Base-by-base conservation (phyloP, 345 rosid genomes). In the Psidium guajava region DNA sequence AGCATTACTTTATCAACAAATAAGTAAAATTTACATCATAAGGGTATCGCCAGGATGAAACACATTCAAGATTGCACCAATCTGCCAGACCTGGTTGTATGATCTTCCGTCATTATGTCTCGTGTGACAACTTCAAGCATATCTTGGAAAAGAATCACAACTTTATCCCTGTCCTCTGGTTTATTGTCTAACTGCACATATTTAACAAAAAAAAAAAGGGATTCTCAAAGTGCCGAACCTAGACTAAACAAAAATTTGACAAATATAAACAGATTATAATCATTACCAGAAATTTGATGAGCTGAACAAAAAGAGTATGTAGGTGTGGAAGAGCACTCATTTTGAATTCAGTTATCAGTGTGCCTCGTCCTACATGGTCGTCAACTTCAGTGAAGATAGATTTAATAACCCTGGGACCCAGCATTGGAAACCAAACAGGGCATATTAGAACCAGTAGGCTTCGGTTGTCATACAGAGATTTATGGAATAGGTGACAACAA, bases 121-220 rank as follows among this genome's bases (percentile, higher is more conserved):
- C 95, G 89, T 85, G 97, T 93, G 81, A 94, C 98, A 88, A 94
- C 98, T 91, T 98, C 99, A 91, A 92, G 93, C 99, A 98, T 98
- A 89, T 98, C 98, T 92, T 95, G 99, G 91, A 98, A 98, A 85
- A 95, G 93, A 86, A 98, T 94, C 84, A 98, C 99, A 86, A 98
- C 95, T 83, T 91, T 92, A 93, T 95, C 97, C 91, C 93, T 90
- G 85, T 98, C 97, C 6, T 93, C 97, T 57, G 2, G 90, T 50
- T 93, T 94, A 90, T 98, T 98, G 22, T 89, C 93, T 57, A 92
- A 84, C 99, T 98, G 90, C 86, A 90, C 82, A 69, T 18, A 18
- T 47, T n/a, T n/a, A n/a, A n/a, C n/a, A n/a, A n/a, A n/a, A 6
- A 16, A 56, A 22, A 42, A 86, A 24, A 75, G 13, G 25, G 56